phyloP scores from a whole-genome alignment of 352 stramenopile genomes.

The Phytopythium litorale region DNA sequence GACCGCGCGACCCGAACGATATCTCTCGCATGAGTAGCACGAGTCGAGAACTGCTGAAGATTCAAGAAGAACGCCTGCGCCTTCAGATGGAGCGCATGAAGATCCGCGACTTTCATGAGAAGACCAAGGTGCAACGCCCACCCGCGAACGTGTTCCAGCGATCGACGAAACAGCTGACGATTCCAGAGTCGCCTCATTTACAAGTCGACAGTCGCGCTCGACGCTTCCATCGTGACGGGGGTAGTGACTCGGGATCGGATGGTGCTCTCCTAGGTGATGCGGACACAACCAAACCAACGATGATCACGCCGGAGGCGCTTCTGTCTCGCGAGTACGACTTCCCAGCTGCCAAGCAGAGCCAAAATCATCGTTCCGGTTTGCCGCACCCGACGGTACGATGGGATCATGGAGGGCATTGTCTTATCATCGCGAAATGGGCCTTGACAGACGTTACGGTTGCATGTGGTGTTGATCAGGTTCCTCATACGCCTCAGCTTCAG shows the following conservation, averaged over 20 bases:
- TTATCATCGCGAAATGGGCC: not conserved
- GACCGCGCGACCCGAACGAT: constrained; percentile 33
- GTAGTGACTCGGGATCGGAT: constrained; percentile 16
- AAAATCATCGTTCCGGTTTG: not conserved
- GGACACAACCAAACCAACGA: constrained; percentile 3
- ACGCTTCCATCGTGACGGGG: constrained; percentile 22
- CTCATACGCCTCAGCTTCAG: constrained; percentile 35
- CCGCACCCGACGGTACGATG: constrained; percentile 4
- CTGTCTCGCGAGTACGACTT: constrained; percentile 31
- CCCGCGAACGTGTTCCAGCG: constrained; percentile 68
- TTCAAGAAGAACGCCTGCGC: constrained; percentile 65
- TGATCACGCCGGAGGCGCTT: constrained; percentile 35
- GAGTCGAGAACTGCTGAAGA: constrained; percentile 69
- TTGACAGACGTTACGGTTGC: no score
- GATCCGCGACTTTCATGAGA: constrained; percentile 76
- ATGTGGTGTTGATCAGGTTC: constrained; percentile 7
- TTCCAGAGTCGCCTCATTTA: constrained; percentile 67
- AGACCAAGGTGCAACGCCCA: constrained; percentile 59
- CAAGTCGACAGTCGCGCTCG: constrained; percentile 53
- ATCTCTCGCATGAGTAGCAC: constrained; percentile 66
- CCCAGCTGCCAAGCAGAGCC: constrained; percentile 4
- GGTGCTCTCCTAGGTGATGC: constrained; percentile 1
- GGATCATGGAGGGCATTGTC: not conserved
- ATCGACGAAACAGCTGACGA: constrained; percentile 77
- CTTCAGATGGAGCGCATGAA: constrained; percentile 69